phyloP scores from a whole-genome alignment of 257 asterid genomes.

The Thymus mandschuricus region DNA sequence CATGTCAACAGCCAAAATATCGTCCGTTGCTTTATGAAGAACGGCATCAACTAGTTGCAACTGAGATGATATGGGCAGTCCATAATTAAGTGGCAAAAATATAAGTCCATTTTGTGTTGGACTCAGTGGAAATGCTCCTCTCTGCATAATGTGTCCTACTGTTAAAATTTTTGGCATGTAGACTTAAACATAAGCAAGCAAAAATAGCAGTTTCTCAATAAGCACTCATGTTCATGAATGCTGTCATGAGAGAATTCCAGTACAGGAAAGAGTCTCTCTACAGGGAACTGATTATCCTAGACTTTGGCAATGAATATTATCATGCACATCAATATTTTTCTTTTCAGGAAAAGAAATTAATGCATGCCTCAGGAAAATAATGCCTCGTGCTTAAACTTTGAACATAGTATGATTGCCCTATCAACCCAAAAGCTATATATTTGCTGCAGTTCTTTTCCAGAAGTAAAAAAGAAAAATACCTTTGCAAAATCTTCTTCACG shows the following conservation, averaged over 20 bases:
- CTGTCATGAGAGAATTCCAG: slow-evolving; percentile 11
- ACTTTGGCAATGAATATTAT: slow-evolving; percentile 12
- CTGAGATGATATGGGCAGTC: slow-evolving; percentile 71
- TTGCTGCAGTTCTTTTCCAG: slow-evolving; percentile 7
- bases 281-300: neutral
- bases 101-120: slow-evolving; percentile 81
- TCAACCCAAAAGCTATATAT: slow-evolving; percentile 1
- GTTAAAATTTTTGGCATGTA: slow-evolving; percentile 24
- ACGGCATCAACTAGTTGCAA: slow-evolving; percentile 75
- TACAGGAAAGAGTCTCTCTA: neutral
- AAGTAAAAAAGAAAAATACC: slow-evolving; percentile 43
- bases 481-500: slow-evolving; percentile 96
- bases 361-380: slow-evolving; percentile 8
- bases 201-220: slow-evolving; percentile 21
- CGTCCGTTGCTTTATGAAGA: slow-evolving; percentile 98
- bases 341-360: neutral
- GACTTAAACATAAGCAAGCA: slow-evolving; percentile 7
- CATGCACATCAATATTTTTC: neutral
- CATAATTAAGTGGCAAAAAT: slow-evolving; percentile 78
- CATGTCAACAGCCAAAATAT: slow-evolving; percentile 80
- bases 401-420: slow-evolving; percentile 6
- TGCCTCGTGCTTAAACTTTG: neutral
- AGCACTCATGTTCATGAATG: slow-evolving; percentile 6
- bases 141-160: slow-evolving; percentile 55
- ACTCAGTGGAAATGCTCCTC: slow-evolving; percentile 88